phyloP scores from a whole-genome alignment of 2,329 filamentous ascomycete species.

The Nectriaceae sp. region DNA sequence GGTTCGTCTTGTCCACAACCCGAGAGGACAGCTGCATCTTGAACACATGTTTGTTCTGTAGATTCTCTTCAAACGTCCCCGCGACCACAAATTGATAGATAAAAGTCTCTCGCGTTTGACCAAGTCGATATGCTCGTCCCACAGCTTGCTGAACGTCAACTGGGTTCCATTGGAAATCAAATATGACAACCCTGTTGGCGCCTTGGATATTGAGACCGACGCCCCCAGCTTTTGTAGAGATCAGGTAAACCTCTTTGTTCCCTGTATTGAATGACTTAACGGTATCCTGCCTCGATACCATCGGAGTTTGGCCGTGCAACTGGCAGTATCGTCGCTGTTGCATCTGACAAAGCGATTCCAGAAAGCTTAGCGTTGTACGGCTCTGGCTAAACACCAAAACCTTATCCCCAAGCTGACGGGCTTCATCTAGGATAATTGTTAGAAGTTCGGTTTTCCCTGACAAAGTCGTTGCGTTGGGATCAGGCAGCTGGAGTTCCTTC shows the following conservation, averaged over 20 bases:
- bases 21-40: slow-evolving; percentile 79
- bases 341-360: slow-evolving; percentile 57
- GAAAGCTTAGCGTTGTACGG: slow-evolving; percentile 67
- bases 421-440: slow-evolving; percentile 68
- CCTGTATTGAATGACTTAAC: slow-evolving; percentile 70
- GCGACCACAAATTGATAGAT: slow-evolving; percentile 81
- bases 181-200: slow-evolving; percentile 83
- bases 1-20: slow-evolving; percentile 83
- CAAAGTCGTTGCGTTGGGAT: slow-evolving; percentile 47
- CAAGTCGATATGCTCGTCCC: slow-evolving; percentile 82
- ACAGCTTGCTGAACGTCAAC: slow-evolving; percentile 83
- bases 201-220: slow-evolving; percentile 81
- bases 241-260: slow-evolving; percentile 65
- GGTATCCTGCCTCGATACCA: slow-evolving; percentile 59
- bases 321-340: slow-evolving; percentile 53
- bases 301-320: slow-evolving; percentile 67
- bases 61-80: slow-evolving; percentile 75
- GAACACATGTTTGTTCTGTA: slow-evolving; percentile 76
- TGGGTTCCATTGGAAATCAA: slow-evolving; percentile 83
- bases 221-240: slow-evolving; percentile 82
- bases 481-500: slow-evolving; percentile 39
- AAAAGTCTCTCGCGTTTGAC: slow-evolving; percentile 77
- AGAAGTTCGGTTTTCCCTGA: slow-evolving; percentile 73
- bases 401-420: slow-evolving; percentile 65
- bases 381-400: slow-evolving; percentile 80